phyloP scores from a whole-genome alignment of 768 basidiomycete genomes.

The Mycena alexandri region DNA sequence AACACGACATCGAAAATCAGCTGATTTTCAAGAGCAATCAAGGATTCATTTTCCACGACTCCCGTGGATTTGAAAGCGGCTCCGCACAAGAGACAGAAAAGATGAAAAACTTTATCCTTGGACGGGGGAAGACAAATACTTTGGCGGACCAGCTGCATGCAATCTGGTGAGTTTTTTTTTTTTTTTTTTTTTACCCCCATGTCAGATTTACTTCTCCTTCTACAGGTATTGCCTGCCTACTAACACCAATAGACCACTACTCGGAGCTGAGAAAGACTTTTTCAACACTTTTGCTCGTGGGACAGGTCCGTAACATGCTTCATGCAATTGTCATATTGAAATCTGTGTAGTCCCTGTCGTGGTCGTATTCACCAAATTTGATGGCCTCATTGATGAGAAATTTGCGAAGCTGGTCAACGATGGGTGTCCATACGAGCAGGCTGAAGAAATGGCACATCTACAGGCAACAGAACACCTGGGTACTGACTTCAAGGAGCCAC shows the following conservation, averaged over 20 bases:
- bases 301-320: conserved; percentile 38
- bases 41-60: conserved; percentile 45
- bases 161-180: conserved; percentile 48
- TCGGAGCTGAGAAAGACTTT: conserved; percentile 46
- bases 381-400: conserved; percentile 44
- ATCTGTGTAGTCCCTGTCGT: conserved; percentile 51
- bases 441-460: not conserved
- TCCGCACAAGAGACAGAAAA: conserved; percentile 43
- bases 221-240: conserved; percentile 55
- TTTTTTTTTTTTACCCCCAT: not conserved
- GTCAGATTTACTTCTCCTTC: not conserved
- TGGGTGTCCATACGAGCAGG: conserved; percentile 14
- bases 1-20: conserved; percentile 40
- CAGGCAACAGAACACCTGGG: not conserved
- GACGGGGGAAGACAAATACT: conserved; percentile 34
- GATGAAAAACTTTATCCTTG: conserved; percentile 47
- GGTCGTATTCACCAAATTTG: conserved; percentile 54
- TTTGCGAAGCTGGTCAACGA: conserved; percentile 33
- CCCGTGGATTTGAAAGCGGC: conserved; percentile 48
- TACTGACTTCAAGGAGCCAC: not conserved
- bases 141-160: conserved; percentile 50
- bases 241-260: conserved; percentile 44
- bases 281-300: conserved; percentile 43
- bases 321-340: not conserved
- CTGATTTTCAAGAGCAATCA: conserved; percentile 40